phyloP scores from a whole-genome alignment of 2,329 filamentous ascomycete species.

The Ophiosphaerella korrae region DNA sequence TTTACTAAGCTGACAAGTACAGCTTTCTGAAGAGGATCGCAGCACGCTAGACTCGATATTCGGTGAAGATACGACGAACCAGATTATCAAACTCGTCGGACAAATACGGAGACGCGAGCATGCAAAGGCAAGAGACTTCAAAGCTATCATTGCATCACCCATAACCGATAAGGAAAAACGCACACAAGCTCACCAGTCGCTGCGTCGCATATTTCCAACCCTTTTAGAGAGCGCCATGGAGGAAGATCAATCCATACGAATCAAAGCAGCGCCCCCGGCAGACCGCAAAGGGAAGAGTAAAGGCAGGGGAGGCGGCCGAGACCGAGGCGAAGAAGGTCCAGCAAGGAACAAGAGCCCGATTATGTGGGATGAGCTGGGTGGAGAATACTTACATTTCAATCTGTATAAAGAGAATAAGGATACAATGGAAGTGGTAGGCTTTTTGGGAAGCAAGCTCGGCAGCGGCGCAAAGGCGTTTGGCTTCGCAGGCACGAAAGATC shows the following conservation, averaged over 20 bases:
- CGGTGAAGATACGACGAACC: slow-evolving; percentile 54
- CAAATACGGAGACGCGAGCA: slow-evolving; percentile 60
- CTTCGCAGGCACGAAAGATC: slow-evolving; percentile 91
- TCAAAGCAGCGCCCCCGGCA: slow-evolving; percentile 55
- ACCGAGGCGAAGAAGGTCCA: slow-evolving; percentile 25
- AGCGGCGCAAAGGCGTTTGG: slow-evolving; percentile 70
- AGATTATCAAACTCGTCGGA: slow-evolving; percentile 62
- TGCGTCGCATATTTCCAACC: slow-evolving; percentile 81
- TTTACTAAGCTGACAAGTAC: slow-evolving; percentile 9
- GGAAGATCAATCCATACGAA: slow-evolving; percentile 69
- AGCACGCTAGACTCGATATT: slow-evolving; percentile 54
- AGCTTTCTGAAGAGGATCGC: slow-evolving; percentile 48
- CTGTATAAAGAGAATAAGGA: slow-evolving; percentile 97
- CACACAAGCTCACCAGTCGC: slow-evolving; percentile 65
- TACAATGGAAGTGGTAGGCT: slow-evolving; percentile 87
- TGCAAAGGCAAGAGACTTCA: slow-evolving; percentile 62
- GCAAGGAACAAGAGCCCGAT: slow-evolving; percentile 40
- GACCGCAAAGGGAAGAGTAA: slow-evolving; percentile 42
- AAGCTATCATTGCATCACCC: slow-evolving; percentile 57
- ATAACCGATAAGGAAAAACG: slow-evolving; percentile 66
- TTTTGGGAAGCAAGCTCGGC: slow-evolving; percentile 74
- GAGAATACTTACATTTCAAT: slow-evolving; percentile 86
- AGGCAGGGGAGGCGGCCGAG: slow-evolving; percentile 25
- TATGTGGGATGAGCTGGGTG: slow-evolving; percentile 70
- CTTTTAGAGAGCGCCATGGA: slow-evolving; percentile 78